Evolutionary conservation across 2,329 filamentous ascomycete genomes (phyloP), one percentile per base, ranked within the genome.

Genomic region (Neodidymelliopsis sp.): DNA sequence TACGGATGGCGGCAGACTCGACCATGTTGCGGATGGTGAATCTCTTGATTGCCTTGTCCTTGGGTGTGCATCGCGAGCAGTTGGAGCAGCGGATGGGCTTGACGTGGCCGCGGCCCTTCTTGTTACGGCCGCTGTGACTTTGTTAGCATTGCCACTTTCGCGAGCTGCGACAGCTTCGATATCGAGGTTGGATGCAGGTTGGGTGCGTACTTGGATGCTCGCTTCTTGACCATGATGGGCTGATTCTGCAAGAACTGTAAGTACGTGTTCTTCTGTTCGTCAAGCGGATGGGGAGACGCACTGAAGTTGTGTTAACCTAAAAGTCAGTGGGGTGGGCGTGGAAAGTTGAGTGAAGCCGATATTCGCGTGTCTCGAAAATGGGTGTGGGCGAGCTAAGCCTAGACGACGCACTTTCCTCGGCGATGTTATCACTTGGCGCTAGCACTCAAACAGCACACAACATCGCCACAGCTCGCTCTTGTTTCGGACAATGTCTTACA

Each of bases 21-120:
- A 99, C 94, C 94, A 99, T 99, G 89, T 99, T 97, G 80, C 94
- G 89, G 86, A 99, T 89, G 83, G 94, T 99, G 86, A 99, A 99
- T 83, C 94, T 87, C 91, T 99, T 99, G 87, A 99, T 97, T 70
- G 95, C 94, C 91, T 99, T 99, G 77, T 99, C 94, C 89, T 99
- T 99, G 79, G 92, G 92, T 56, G 90, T 95, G 79, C 77, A 87
- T 78, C 75, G 83, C 71, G 82, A 91, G 87, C 82, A 94, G 86
- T 87, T 91, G 82, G 84, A 90, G 88, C 82, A 94, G 77, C 86
- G 90, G 83, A 99, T 96, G 76, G 94, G 95, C 88, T 99, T 99
- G 83, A 96, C 91, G 86, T 97, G 93, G 84, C 94, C 94, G 80
- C 94, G 91, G 80, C 94, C 93, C 83, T 96, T 96, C 91, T 97